A percentile compares a stretch with the other conserved stretches of the same genome.
phyloP scores from a whole-genome alignment of 768 basidiomycete species.

The Cubamyces sp. region DNA sequence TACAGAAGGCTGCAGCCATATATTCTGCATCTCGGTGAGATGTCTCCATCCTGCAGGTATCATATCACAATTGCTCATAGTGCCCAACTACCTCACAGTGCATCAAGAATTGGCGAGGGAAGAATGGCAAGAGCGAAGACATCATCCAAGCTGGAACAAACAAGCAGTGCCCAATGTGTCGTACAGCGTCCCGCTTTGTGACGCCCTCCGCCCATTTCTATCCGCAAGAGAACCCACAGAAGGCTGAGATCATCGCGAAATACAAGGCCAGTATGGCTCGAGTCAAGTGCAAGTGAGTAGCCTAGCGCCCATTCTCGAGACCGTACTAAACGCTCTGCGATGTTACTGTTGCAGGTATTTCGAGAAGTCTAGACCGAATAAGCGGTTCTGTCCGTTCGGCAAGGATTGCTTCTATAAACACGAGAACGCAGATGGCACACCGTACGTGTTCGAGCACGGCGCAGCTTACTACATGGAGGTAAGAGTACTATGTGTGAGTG shows the following conservation, averaged over 20 bases:
- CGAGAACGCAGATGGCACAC: conserved; percentile 65
- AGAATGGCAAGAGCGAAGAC: conserved; percentile 54
- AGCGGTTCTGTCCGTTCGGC: conserved; percentile 77
- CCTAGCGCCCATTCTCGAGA: background rate
- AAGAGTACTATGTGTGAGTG: background rate
- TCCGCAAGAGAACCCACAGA: conserved; percentile 55
- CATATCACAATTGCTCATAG: background rate
- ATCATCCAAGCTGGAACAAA: conserved; percentile 58
- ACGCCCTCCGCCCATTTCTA: conserved; percentile 76
- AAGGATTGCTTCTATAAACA: conserved; percentile 84
- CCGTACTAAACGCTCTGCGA: background rate
- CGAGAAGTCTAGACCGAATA: conserved; percentile 48
- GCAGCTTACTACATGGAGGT: conserved; percentile 28
- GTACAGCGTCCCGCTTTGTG: conserved; percentile 65
- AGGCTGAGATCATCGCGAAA: conserved; percentile 50
- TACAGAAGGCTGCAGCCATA: conserved; percentile 72
- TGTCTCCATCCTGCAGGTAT: background rate
- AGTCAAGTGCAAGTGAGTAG: conserved; percentile 65
- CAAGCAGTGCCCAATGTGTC: conserved; percentile 83
- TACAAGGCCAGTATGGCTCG: conserved; percentile 78
- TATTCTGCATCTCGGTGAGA: conserved; percentile 74
- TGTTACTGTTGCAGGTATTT: conserved; percentile 55
- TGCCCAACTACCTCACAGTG: conserved; percentile 48
- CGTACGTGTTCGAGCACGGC: conserved; percentile 57
- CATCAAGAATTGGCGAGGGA: conserved; percentile 78